phyloP scores from a whole-genome alignment of 169 alveolate genomes.

The Cystoisospora suis region DNA sequence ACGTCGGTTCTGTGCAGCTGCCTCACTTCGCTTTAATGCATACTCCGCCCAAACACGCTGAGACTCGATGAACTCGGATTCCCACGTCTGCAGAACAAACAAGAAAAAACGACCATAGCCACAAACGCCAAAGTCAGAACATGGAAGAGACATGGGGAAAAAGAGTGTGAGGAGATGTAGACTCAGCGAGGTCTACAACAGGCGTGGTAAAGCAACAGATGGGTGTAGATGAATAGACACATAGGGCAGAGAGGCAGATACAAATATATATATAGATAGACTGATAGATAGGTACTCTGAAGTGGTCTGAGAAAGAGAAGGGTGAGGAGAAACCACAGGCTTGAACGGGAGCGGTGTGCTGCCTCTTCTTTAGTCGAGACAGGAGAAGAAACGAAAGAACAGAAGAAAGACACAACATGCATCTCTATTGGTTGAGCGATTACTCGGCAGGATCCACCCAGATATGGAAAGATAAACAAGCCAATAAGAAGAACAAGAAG shows the following conservation, averaged over 20 bases:
- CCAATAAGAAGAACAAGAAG: no score
- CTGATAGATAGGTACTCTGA: background rate
- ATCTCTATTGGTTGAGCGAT: no score
- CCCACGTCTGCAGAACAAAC: constrained; percentile 96
- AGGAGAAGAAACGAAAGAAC: no score
- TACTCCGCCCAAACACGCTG: constrained; percentile 99
- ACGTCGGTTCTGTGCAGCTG: constrained; percentile 97
- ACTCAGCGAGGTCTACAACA: background rate
- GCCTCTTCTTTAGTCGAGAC: no score
- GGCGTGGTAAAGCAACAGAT: background rate
- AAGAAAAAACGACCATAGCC: background rate
- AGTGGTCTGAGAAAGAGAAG: no score
- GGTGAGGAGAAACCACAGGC: no score
- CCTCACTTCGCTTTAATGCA: constrained; percentile 98
- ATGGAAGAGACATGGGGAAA: background rate
- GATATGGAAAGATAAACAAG: no score
- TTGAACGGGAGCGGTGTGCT: no score
- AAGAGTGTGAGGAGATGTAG: background rate
- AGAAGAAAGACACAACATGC: no score
- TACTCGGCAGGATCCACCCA: no score
- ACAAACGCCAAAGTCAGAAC: background rate
- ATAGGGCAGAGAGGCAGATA: no score
- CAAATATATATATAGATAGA: background rate
- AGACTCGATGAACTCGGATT: constrained; percentile 98
- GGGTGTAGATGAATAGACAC: background rate